A percentile compares a stretch with the other conserved stretches of the same genome.
phyloP scores from a whole-genome alignment of 345 rosid genomes.

The Angophora floribunda region DNA sequence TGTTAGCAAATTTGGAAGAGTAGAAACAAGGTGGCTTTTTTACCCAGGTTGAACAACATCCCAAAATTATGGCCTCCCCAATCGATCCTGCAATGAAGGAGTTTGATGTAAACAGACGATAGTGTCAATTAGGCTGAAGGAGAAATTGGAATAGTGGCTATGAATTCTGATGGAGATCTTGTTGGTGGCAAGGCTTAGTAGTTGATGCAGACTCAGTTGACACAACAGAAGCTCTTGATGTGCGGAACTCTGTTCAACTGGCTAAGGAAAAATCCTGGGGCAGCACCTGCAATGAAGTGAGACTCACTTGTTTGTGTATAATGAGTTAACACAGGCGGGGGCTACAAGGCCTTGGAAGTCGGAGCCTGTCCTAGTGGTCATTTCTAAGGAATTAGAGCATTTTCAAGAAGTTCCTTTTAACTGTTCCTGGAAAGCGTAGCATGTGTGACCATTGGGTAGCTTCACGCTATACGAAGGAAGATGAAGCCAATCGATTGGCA shows the following conservation, averaged over 20 bases:
- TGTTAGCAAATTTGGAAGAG: neutral
- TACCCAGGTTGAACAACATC: neutral
- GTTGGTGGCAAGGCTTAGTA: neutral
- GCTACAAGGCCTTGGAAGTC: neutral
- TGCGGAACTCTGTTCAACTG: neutral
- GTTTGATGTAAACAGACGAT: neutral
- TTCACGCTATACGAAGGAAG: neutral
- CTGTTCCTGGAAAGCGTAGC: neutral
- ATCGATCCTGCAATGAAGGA: neutral
- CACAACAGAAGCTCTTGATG: neutral
- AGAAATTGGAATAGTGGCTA: neutral
- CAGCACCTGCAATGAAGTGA: neutral
- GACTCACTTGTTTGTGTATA: neutral
- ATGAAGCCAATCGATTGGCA: neutral
- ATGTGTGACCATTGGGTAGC: neutral
- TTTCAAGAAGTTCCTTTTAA: neutral
- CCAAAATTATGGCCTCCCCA: neutral
- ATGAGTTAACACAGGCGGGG: neutral
- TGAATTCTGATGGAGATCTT: neutral
- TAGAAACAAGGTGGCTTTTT: neutral
- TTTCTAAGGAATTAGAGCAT: neutral
- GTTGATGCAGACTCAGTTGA: neutral
- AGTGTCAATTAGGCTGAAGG: neutral
- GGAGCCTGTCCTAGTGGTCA: neutral
- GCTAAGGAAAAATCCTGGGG: neutral